Base-by-base conservation (phyloP, 2,329 filamentous ascomycete genomes). In the Fusarium odoratissimum region DNA sequence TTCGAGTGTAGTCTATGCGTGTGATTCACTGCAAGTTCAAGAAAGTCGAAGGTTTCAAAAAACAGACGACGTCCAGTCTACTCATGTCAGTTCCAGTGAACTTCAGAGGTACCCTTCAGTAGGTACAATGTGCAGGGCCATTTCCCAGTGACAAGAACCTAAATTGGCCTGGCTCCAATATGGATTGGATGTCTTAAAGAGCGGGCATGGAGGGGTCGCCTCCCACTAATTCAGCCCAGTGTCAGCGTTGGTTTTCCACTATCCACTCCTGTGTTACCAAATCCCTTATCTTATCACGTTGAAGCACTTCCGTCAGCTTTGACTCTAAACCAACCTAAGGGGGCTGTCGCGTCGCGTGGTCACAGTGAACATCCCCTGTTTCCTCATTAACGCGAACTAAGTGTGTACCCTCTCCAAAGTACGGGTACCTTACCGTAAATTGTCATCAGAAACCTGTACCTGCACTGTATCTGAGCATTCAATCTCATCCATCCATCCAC, bases 241-340 rank as follows among this genome's bases (percentile, higher is more conserved):
- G 48, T 51, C 33, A 51, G 48, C 31, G 19, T 35, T 25, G 31
- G 31, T n/a, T 35, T 51, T 51, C 48, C 48, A 25, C 48, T 51
- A 35, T 21, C 31, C 48, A 51, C n/a, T 35, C 31, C 48, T 63
- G 12, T 17, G 37, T 25, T 35, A 25, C 11, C 8, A 42, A 60
- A 56, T 44, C 41, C 28, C 71, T 73, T 73, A 73, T 73, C 71
- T 73, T 73, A 73, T 73, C 71, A 35, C 14, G 28, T 7, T 52
- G 33, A 52, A 35, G 19, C 21, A 38, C 51, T 62, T 35, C 28
- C 28, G 13, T 49, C 33, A 35, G 42, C 54, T 67, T 35, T 25
- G 30, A 37, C 54, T 37, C 31, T 55, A 33, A 38, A 40, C 49
- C 23, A 40, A 54, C 49, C 49, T n/a, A 59, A 51, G 64, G 63